Evolutionary conservation across 345 rosid genomes (phyloP).

Genomic region (Corchorus capsularis): DNA sequence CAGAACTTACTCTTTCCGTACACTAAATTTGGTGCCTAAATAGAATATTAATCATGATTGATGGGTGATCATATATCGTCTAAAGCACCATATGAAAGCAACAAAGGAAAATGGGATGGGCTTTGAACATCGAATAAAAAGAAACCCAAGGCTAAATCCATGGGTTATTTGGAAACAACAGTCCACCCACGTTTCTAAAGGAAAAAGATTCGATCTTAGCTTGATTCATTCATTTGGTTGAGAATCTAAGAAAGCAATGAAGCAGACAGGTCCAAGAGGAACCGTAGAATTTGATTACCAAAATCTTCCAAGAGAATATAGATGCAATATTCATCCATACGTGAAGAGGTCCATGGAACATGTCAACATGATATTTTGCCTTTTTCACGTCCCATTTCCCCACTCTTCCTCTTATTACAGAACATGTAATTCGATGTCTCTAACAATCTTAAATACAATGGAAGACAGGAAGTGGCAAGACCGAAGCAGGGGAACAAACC

Average conservation of each 20-base stretch:
- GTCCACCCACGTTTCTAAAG: conserved; percentile 2
- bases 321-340: neutral
- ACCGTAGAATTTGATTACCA: neutral
- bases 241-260: conserved; percentile 19
- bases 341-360: neutral
- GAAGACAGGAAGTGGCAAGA: neutral
- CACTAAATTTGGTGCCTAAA: neutral
- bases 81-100: neutral
- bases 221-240: neutral
- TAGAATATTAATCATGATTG: neutral
- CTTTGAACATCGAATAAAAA: neutral
- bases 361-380: neutral
- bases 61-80: neutral
- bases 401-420: neutral
- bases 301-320: neutral
- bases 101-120: neutral
- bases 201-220: conserved; percentile 14
- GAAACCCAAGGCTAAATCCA: neutral
- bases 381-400: neutral
- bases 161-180: neutral
- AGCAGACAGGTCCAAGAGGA: neutral
- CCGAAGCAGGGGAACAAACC: neutral
- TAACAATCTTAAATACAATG: neutral
- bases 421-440: neutral
- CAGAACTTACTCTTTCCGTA: no score